Conservation (phyloP, 306 rosid species). For the Malus sylvestris region DNA sequence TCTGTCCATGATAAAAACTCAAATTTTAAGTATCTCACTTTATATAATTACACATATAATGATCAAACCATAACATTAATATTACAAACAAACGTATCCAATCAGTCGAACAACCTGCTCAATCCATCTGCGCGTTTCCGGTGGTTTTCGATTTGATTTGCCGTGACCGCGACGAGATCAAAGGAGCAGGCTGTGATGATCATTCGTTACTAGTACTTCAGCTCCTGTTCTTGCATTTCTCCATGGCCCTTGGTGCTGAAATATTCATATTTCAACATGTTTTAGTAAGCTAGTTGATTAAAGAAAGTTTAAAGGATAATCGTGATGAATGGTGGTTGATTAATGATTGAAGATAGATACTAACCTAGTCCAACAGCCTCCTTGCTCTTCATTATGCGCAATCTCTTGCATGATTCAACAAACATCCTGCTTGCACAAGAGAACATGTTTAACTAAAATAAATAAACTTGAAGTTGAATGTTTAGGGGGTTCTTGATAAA, state of each 20-base stretch:
- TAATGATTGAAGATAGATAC: slow-evolving; percentile 5
- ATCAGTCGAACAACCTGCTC: slow-evolving; percentile 41
- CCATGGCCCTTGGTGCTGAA: slow-evolving; percentile 89
- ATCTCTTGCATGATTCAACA: slow-evolving; percentile 88
- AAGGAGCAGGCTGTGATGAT: slow-evolving; percentile 35
- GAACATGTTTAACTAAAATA: neutral
- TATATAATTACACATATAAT: slow-evolving; percentile 14
- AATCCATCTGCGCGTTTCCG: slow-evolving; percentile 33
- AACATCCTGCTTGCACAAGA: slow-evolving; percentile 56
- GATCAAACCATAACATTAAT: slow-evolving; percentile 16
- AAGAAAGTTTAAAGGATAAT: neutral
- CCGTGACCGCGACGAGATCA: slow-evolving; percentile 21
- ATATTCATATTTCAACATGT: neutral
- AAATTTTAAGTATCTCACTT: neutral
- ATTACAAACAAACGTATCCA: slow-evolving; percentile 28
- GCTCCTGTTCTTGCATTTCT: slow-evolving; percentile 75
- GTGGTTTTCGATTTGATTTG: neutral
- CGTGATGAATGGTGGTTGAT: neutral
- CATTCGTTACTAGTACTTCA: slow-evolving; percentile 21
- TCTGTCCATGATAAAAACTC: slow-evolving; percentile 26
- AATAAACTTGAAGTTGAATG: neutral
- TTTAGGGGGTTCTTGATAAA: neutral
- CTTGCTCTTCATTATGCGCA: slow-evolving; percentile 89
- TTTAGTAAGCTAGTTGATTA: neutral
- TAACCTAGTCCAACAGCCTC: slow-evolving; percentile 91